phyloP scores from a whole-genome alignment of 106 monocot species.

The Allium fistulosum region DNA sequence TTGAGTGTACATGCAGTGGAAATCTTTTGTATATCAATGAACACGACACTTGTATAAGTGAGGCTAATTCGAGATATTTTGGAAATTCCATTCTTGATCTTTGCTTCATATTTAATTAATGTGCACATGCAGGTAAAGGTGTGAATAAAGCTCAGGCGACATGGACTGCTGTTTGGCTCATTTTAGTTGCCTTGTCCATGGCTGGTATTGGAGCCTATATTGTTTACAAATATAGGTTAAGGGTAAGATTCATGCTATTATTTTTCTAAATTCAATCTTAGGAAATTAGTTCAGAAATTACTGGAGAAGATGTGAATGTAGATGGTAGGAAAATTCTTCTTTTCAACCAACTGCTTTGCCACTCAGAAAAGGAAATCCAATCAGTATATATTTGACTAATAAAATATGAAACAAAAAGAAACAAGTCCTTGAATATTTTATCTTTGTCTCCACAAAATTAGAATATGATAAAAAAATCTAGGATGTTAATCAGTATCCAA shows the following conservation, averaged over 20 bases:
- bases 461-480: no score
- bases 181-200: slow-evolving; percentile 46
- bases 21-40: slow-evolving; percentile 72
- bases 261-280: not conserved
- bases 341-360: not conserved
- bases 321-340: not conserved
- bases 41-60: slow-evolving; percentile 76
- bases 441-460: no score
- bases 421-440: not conserved
- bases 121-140: slow-evolving; percentile 58
- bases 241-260: slow-evolving; percentile 39
- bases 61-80: not conserved
- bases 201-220: slow-evolving; percentile 66
- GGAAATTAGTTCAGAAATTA: not conserved
- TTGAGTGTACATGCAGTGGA: slow-evolving; percentile 57
- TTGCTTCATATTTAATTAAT: slow-evolving; percentile 10
- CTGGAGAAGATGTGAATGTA: not conserved
- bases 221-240: slow-evolving; percentile 87
- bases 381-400: not conserved
- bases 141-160: slow-evolving; percentile 47
- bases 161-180: slow-evolving; percentile 65
- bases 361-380: not conserved
- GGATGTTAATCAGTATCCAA: no score
- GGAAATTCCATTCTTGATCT: not conserved
- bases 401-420: not conserved